Evolutionary conservation across 495 filamentous ascomycete genomes (phyloP).

Genomic region (Trichocladium uniseriatum): DNA sequence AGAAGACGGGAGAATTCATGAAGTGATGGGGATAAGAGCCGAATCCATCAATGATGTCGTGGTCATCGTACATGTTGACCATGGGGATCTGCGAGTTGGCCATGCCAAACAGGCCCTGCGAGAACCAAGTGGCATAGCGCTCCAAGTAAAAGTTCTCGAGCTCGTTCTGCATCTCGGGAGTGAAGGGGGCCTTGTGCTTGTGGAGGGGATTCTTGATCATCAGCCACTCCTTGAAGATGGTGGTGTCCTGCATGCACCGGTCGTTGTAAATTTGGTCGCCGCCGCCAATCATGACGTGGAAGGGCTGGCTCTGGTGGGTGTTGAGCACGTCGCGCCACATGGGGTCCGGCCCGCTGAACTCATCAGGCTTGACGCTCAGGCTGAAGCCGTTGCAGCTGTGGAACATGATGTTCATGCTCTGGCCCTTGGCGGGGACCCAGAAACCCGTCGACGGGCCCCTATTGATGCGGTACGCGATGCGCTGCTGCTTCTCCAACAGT

Average conservation of each 20-base stretch:
- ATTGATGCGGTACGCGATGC: slow-evolving; percentile 94
- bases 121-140: slow-evolving; percentile 85
- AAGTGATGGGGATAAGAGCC: slow-evolving; percentile 89
- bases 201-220: slow-evolving; percentile 68
- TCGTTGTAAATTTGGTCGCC: slow-evolving; percentile 98
- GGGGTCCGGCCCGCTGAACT: slow-evolving; percentile 85
- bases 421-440: slow-evolving; percentile 80
- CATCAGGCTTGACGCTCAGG: slow-evolving; percentile 61
- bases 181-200: slow-evolving; percentile 67
- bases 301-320: slow-evolving; percentile 81
- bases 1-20: slow-evolving; percentile 85
- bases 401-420: slow-evolving; percentile 98
- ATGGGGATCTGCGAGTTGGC: slow-evolving; percentile 93
- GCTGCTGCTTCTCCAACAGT: slow-evolving; percentile 60
- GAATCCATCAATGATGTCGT: slow-evolving; percentile 95
- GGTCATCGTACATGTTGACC: slow-evolving; percentile 97
- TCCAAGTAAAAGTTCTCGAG: slow-evolving; percentile 80
- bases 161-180: slow-evolving; percentile 68
- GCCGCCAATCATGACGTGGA: slow-evolving; percentile 97
- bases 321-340: slow-evolving; percentile 95
- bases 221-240: slow-evolving; percentile 72
- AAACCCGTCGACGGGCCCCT: slow-evolving; percentile 80
- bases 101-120: slow-evolving; percentile 85
- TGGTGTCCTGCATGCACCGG: slow-evolving; percentile 60
- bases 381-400: slow-evolving; percentile 96